A percentile compares a stretch with the other conserved stretches of the same genome.
Evolutionary conservation across 305 asterid species (phyloP).

Genomic region (Solanum hybrid): DNA sequence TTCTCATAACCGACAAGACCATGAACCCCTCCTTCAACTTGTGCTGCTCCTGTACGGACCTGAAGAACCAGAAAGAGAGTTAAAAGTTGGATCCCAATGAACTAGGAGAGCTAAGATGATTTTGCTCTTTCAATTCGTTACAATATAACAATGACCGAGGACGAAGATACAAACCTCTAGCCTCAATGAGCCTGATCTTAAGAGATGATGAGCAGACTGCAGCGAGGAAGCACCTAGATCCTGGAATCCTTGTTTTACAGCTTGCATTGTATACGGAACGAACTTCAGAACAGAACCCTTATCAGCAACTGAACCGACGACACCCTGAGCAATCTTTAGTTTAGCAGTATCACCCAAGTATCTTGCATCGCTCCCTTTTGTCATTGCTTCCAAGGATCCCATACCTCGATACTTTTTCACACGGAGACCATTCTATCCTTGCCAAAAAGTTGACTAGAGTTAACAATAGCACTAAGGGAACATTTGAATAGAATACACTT

Average conservation of each 20-base stretch:
- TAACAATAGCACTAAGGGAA: not conserved
- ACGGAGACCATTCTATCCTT: slow-evolving; percentile 41
- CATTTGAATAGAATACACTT: not conserved
- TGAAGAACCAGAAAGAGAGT: slow-evolving; percentile 15
- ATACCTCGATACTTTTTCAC: slow-evolving; percentile 89
- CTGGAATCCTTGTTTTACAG: slow-evolving; percentile 93
- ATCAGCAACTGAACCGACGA: slow-evolving; percentile 91
- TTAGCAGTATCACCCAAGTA: slow-evolving; percentile 86
- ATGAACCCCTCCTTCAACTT: slow-evolving; percentile 85
- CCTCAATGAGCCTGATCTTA: slow-evolving; percentile 54
- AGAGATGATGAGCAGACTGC: slow-evolving; percentile 75
- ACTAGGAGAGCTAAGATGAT: not conserved
- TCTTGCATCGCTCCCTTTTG: slow-evolving; percentile 86
- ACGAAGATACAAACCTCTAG: slow-evolving; percentile 55
- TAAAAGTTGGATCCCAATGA: not conserved
- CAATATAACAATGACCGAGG: not conserved
- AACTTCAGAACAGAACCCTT: slow-evolving; percentile 80
- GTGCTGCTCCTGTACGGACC: slow-evolving; percentile 93
- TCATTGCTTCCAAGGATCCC: slow-evolving; percentile 99
- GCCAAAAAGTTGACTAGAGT: not conserved
- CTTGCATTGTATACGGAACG: slow-evolving; percentile 91
- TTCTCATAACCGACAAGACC: slow-evolving; percentile 76
- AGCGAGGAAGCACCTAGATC: slow-evolving; percentile 92
- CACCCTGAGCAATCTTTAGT: slow-evolving; percentile 93
- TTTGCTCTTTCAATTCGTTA: not conserved